Evolutionary conservation across 495 filamentous ascomycete genomes (phyloP), one percentile per base, ranked within the genome.

Genomic region (Hypoxylon fragiforme): DNA sequence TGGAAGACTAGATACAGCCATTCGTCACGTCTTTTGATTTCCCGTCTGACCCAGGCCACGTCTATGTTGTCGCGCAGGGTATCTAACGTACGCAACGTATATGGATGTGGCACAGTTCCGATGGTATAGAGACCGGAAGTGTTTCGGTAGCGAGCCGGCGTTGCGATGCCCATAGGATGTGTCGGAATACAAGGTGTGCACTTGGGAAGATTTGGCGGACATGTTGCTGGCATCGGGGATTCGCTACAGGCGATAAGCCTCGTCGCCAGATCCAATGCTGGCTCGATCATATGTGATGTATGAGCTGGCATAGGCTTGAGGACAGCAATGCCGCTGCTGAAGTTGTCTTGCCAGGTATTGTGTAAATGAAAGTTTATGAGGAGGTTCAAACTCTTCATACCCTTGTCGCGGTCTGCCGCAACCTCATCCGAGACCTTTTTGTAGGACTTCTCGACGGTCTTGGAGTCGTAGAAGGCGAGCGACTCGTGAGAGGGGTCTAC

Each of bases 351-450:
- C 77, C 91, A 96, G 38, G 85, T 89, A 40, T 77, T 83, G 64
- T 97, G 94, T 8, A 97, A 81, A 65, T 98, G 94, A 0, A 84
- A 77, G 63, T 89, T 90, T 60, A 97, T 90, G 40, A 98, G 81
- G 15, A 82, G 68, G 26, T 84, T 85, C 35, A 97, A 78, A 21
- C 75, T 68, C 45, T 72, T 68, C 31, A 90, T 75, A 7, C 86
- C 88, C 14, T 76, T 71, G 5, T 78, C 77, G 14, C 77, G 77
- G 37, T 73, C 73, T n/a, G 70, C 65, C 15, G 68, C 51, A 28
- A 87, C 75, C 34, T 86, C 84, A 45, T 87, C 80, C 1, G 77
- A 77, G 16, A 96, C 75, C 9, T 80, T 70, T 28, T 79, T 68
- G 70, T 96, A 97, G 45, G 76, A 76, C 3, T 70, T 71, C 13